These are phyloP conservation scores for Ajuga chamaepitys DNA, from an alignment of 257 asterid species.

Conservation along the genomic window DNA sequence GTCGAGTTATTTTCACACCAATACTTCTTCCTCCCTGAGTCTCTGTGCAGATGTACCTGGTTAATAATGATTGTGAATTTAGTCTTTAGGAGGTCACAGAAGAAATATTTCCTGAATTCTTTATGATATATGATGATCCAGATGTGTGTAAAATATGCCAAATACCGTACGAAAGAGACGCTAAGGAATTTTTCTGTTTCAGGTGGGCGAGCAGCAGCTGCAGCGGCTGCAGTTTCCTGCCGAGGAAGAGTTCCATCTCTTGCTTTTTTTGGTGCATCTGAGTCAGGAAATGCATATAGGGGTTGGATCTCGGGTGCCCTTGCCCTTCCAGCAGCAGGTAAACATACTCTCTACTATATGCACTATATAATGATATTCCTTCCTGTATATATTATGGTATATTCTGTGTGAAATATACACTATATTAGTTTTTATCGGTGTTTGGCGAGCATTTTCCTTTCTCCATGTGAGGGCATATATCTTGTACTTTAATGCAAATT, in stretches of 20 bases:
- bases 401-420: background rate
- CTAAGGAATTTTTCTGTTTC: constrained; percentile 14
- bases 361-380: background rate
- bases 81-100: background rate
- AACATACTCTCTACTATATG: background rate
- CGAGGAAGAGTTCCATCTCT: constrained; percentile 61
- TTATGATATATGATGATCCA: background rate
- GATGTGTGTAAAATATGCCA: background rate
- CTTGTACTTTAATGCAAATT: background rate
- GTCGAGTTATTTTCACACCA: background rate
- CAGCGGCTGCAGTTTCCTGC: constrained; percentile 59
- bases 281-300: constrained; percentile 50
- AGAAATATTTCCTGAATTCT: background rate
- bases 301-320: constrained; percentile 73
- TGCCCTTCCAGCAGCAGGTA: constrained; percentile 95
- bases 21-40: background rate
- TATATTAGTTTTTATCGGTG: background rate
- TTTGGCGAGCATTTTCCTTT: background rate
- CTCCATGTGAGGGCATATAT: background rate
- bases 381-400: constrained; percentile 9
- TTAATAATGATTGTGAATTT: background rate
- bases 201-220: constrained; percentile 80
- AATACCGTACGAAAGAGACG: background rate
- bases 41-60: background rate
- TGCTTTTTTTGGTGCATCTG: constrained; percentile 50